These are phyloP conservation scores for Avicennia marina DNA, from an alignment of 257 asterid species.

Conservation along the genomic window DNA sequence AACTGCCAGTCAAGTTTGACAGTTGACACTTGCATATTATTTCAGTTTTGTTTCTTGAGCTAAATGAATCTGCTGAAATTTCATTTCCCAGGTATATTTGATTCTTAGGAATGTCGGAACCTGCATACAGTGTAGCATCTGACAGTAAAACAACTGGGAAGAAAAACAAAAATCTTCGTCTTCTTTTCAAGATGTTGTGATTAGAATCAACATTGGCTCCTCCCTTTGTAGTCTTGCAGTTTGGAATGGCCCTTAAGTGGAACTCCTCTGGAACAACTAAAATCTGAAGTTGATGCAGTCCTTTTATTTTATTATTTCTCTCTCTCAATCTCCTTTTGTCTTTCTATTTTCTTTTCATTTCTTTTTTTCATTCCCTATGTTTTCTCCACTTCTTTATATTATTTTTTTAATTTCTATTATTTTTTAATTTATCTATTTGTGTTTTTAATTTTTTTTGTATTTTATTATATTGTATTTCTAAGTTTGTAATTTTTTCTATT, in stretches of 20 bases:
- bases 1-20: background rate
- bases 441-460: too few relatives aligned
- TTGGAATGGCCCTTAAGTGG: conserved; percentile 68
- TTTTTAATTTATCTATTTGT: too few relatives aligned
- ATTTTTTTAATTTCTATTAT: too few relatives aligned
- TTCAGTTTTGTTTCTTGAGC: background rate
- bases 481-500: too few relatives aligned
- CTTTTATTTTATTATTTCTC: too few relatives aligned
- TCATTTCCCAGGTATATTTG: conserved; percentile 3
- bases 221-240: conserved; percentile 77
- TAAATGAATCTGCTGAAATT: background rate
- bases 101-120: conserved; percentile 58
- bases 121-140: conserved; percentile 70
- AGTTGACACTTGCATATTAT: background rate
- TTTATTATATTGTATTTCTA: too few relatives aligned
- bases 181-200: conserved; percentile 43
- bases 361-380: too few relatives aligned
- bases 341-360: too few relatives aligned
- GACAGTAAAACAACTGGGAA: conserved; percentile 77
- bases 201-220: conserved; percentile 83
- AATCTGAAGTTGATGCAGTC: conserved; percentile 62
- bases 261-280: conserved; percentile 55
- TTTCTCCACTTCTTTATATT: too few relatives aligned
- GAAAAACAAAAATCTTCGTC: conserved; percentile 49
- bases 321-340: too few relatives aligned